Evolutionary conservation across 768 basidiomycete species (phyloP), one percentile per base, ranked within the genome.

Genomic region (Mycena leptocephala): DNA sequence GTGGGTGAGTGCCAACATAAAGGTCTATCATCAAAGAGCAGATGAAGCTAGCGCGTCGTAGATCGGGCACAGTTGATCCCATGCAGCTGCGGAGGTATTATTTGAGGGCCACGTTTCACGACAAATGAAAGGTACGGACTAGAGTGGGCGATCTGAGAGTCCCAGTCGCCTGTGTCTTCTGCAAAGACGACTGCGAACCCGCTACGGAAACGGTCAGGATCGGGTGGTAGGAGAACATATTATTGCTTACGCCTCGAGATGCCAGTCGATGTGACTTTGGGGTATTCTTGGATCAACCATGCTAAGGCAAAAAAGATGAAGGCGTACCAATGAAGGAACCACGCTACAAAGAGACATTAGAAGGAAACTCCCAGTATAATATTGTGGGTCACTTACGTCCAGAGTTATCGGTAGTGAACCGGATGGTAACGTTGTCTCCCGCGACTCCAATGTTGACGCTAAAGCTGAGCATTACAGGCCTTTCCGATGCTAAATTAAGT

Each of bases 371-470:
- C 24, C 8, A 6, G 48, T 7, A 9, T 0, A 13, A 37, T 6
- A 30, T 13, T 9, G 33, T 3, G 13, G 6, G 13, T 30, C 10
- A 26, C 46, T 53, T 20, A 68, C 53, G 88, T 3, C 91, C 91
- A 41, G 89, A 79, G 71, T 91, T 91, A 63, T 91, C 87, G 2
- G 90, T 90, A 1, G 79, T 81, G 80, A 91, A 91, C 1, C 91
- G 84, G 70, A 92, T 86, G 0, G 88, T 87, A 24, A 88, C 86
- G 68, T 86, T 86, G 73, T 85, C 85, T 1, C 82, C 84, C 0
- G 73, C 69, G 6, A 64, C 53, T 3, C 87, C 89, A 18, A 81
- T 80, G 64, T 77, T 87, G 86, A 20, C 86, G 80, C 9, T 80
- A 76, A 28, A n/a, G n/a, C n/a, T n/a, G n/a, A n/a, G n/a, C n/a